phyloP scores from a whole-genome alignment of 306 rosid genomes.

The Lagenaria siceraria region DNA sequence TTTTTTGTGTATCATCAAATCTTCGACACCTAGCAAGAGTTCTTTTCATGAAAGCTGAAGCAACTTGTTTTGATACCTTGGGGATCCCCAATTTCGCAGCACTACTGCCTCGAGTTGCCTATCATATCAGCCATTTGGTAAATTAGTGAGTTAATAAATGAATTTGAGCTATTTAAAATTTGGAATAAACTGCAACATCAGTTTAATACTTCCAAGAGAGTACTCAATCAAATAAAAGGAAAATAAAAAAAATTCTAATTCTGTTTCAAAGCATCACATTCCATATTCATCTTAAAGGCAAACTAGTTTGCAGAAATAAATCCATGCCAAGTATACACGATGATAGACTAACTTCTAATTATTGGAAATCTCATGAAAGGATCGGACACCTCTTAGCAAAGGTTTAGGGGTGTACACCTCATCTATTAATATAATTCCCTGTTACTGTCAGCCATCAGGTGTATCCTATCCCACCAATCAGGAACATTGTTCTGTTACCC shows the following conservation, averaged over 20 bases:
- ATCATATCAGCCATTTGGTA: constrained; percentile 16
- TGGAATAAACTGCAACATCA: not conserved
- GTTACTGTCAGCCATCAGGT: not conserved
- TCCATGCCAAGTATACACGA: not conserved
- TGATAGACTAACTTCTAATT: not conserved
- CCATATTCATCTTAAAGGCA: not conserved
- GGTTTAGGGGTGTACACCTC: too few relatives aligned
- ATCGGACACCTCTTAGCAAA: too few relatives aligned
- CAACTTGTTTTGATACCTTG: constrained; percentile 60
- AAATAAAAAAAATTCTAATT: not conserved
- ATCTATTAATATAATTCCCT: not conserved
- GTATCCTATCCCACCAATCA: not conserved
- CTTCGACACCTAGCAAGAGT: constrained; percentile 57
- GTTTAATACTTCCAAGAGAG: not conserved
- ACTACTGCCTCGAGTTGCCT: constrained; percentile 76
- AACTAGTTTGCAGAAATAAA: not conserved
- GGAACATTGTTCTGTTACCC: too few relatives aligned
- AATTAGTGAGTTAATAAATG: not conserved
- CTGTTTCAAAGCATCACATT: not conserved
- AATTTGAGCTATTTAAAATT: not conserved
- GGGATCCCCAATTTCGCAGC: constrained; percentile 60
- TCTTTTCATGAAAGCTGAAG: constrained; percentile 64
- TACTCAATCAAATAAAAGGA: not conserved
- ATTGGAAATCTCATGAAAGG: not conserved
- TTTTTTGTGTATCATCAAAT: constrained; percentile 51